Evolutionary conservation across 495 filamentous ascomycete species (phyloP), one percentile per base, ranked within the genome.

Genomic region (Rhypophila decipiens): DNA sequence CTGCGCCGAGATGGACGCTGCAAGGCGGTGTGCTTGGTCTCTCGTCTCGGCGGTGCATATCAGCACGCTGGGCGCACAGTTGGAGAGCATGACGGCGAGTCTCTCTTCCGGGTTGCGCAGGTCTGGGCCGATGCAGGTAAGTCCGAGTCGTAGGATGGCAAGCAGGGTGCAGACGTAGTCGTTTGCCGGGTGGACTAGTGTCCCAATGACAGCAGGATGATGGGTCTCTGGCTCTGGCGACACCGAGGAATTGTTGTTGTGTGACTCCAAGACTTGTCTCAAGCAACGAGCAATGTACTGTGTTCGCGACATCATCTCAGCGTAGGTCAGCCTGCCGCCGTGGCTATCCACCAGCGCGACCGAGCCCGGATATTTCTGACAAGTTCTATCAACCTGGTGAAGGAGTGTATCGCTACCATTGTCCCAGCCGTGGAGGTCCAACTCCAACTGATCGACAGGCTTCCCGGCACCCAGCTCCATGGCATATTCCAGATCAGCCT

Each of bases 291-390:
- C 35, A 15, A 37, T 37, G n/a, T 37, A 15, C 35, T 37, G 35
- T 15, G 15, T 37, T 15, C 35, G 35, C 15, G 15, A 5, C 35
- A 37, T 37, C 35, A 37, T 37, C 9, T 37, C 35, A 37, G 71
- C 61, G 24, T 41, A 41, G 9, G 38, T 41, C 15, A 41, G 38
- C 8, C 38, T 41, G 38, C 38, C 20, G 38, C 38, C 38, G 38
- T 21, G 5, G 38, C 15, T 21, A 22, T 41, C 38, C 19, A 41
- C 9, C 11, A 41, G 38, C 17, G 38, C 38, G 21, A 23, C 24
- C 20, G 17, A 21, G 38, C 10, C 15, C 18, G 38, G 20, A 22
- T 41, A 21, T 23, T 41, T 5, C 4, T 10, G 5, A 4, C 18
- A 17, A 8, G 18, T 18, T 41, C n/a, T 20, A n/a, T 41, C 38